A percentile compares a stretch with the other conserved stretches of the same genome.
Conservation (phyloP, 495 filamentous ascomycete genomes). For the Tuber indicum region DNA sequence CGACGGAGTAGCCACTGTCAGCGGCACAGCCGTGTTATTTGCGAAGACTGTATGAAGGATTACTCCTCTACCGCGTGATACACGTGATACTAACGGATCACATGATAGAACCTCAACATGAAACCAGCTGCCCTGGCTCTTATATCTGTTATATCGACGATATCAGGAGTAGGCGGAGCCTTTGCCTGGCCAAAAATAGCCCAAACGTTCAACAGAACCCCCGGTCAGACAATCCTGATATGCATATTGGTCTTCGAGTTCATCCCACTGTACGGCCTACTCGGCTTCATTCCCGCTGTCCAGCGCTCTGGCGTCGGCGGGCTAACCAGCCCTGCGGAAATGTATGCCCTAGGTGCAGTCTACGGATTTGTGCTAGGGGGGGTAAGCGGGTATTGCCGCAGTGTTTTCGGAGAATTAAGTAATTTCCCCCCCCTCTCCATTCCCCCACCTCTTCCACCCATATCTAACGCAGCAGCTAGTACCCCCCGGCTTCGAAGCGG, state of each 20-base stretch:
- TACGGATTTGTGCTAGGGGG: constrained; percentile 93
- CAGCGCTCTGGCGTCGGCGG: constrained; percentile 67
- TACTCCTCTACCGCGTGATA: constrained; percentile 8
- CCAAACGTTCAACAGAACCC: constrained; percentile 39
- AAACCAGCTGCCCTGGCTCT: constrained; percentile 76
- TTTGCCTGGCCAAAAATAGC: constrained; percentile 83
- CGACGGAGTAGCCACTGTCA: constrained; percentile 90
- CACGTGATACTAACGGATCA: constrained; percentile 20
- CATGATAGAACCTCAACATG: constrained; percentile 63
- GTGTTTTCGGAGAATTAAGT: constrained; percentile 77
- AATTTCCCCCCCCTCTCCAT: background rate
- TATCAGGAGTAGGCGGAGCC: constrained; percentile 75
- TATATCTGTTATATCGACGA: constrained; percentile 84
- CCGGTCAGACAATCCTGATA: constrained; percentile 72
- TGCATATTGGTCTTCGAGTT: constrained; percentile 86
- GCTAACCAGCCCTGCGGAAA: constrained; percentile 89
- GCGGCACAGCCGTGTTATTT: constrained; percentile 89
- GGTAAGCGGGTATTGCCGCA: constrained; percentile 86
- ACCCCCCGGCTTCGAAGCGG: constrained; percentile 86
- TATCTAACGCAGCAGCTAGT: constrained; percentile 45
- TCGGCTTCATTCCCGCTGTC: constrained; percentile 82
- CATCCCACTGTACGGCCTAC: constrained; percentile 83
- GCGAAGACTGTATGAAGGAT: constrained; percentile 64
- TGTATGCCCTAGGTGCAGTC: constrained; percentile 85
- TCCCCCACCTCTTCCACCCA: background rate